Evolutionary conservation across 129 eudicot species (phyloP).

Genomic region (Flaveria ramosissima): DNA sequence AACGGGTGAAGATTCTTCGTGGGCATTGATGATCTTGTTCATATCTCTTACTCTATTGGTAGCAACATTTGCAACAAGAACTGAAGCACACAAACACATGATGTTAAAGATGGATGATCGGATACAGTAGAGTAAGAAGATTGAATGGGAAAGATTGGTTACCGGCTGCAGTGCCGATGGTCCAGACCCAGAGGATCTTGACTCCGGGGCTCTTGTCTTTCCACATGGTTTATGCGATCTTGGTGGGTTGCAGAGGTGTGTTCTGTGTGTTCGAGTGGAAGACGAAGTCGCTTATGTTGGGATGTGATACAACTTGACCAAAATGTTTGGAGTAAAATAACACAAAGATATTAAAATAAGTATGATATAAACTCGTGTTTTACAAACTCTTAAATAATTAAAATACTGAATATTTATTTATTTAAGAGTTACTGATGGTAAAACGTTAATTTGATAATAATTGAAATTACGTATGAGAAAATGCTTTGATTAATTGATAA

Average conservation of each 20-base stretch:
- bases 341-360: too few relatives aligned
- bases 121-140: background rate
- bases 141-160: background rate
- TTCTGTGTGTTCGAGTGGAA: background rate
- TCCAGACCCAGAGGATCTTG: slow-evolving; percentile 81
- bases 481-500: too few relatives aligned
- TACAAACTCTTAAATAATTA: too few relatives aligned
- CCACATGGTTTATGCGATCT: slow-evolving; percentile 42
- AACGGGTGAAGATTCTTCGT: slow-evolving; percentile 19
- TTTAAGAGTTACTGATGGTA: too few relatives aligned
- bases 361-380: too few relatives aligned
- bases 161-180: slow-evolving; percentile 82
- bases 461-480: too few relatives aligned
- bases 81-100: slow-evolving; percentile 21
- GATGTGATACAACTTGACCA: too few relatives aligned
- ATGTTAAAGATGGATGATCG: background rate
- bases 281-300: background rate
- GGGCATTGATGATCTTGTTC: slow-evolving; percentile 46
- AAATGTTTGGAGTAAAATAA: too few relatives aligned
- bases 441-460: too few relatives aligned
- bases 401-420: too few relatives aligned
- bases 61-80: slow-evolving; percentile 57
- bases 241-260: background rate
- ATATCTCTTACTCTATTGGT: slow-evolving; percentile 55
- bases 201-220: slow-evolving; percentile 77